phyloP scores from a whole-genome alignment of 441 rosid genomes.

The Pelargonium cotyledonis region DNA sequence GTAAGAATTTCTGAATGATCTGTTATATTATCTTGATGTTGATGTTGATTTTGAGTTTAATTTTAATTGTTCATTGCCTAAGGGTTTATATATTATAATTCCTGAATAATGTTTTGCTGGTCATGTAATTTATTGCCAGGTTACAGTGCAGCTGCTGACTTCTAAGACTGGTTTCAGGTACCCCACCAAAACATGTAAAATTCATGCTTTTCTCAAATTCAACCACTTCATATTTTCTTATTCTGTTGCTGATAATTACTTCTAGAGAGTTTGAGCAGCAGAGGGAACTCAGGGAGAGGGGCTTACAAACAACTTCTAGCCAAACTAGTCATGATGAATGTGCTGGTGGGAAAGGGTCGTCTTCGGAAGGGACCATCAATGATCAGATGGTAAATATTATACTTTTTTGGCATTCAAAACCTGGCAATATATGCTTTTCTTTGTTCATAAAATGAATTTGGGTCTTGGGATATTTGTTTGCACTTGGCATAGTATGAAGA shows the following conservation, averaged over 20 bases:
- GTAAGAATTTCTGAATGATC: conserved; percentile 49
- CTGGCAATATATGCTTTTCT: not conserved
- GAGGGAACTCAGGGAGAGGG: conserved; percentile 88
- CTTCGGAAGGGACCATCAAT: conserved; percentile 48
- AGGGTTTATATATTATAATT: conserved; percentile 12
- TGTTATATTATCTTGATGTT: conserved; percentile 13
- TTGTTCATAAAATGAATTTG: not conserved
- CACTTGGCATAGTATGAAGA: not conserved
- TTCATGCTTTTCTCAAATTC: conserved; percentile 19
- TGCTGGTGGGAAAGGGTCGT: conserved; percentile 44
- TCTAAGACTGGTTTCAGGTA: conserved; percentile 97
- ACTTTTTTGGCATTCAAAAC: conserved; percentile 12
- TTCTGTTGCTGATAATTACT: conserved; percentile 17
- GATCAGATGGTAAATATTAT: conserved; percentile 48
- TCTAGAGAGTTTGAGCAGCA: conserved; percentile 97
- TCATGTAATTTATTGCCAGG: conserved; percentile 41
- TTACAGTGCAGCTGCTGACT: conserved; percentile 90
- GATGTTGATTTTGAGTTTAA: not conserved
- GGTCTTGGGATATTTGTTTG: not conserved
- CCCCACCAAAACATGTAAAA: conserved; percentile 14
- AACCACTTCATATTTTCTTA: conserved; percentile 13
- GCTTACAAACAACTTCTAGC: conserved; percentile 53
- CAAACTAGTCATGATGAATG: conserved; percentile 59
- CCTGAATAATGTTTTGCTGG: conserved; percentile 15
- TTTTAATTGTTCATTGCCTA: conserved; percentile 7